Evolutionary conservation across 2,329 filamentous ascomycete genomes (phyloP).

Genomic region (Shiraia bambusicola): DNA sequence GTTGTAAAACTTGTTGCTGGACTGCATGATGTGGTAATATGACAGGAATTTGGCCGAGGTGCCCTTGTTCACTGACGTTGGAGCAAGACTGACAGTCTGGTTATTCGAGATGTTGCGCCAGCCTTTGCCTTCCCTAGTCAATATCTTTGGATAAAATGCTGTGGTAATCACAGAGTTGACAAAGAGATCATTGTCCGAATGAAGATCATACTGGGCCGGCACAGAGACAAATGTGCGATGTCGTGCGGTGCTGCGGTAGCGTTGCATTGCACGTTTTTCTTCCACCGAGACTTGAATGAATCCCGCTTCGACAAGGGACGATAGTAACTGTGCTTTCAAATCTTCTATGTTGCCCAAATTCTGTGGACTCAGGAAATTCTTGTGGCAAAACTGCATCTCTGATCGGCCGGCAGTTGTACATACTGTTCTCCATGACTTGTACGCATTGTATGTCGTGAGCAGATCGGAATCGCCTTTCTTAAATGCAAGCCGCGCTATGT

Average conservation of each 20-base stretch:
- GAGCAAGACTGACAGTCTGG: slow-evolving; percentile 82
- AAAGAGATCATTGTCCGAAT: slow-evolving; percentile 78
- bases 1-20: slow-evolving; percentile 77
- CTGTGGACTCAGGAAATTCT: slow-evolving; percentile 89
- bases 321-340: slow-evolving; percentile 85
- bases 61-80: slow-evolving; percentile 82
- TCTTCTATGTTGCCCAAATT: slow-evolving; percentile 92
- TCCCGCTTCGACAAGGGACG: slow-evolving; percentile 81
- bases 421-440: slow-evolving; percentile 81
- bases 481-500: slow-evolving; percentile 76
- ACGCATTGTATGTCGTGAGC: slow-evolving; percentile 91
- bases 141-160: slow-evolving; percentile 93
- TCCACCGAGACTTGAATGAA: slow-evolving; percentile 74
- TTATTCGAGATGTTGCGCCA: slow-evolving; percentile 93
- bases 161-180: slow-evolving; percentile 82
- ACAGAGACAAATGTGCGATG: slow-evolving; percentile 80
- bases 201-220: slow-evolving; percentile 70
- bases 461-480: slow-evolving; percentile 86
- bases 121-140: slow-evolving; percentile 80
- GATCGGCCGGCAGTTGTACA: slow-evolving; percentile 70
- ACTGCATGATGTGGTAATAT: slow-evolving; percentile 98
- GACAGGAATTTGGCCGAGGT: slow-evolving; percentile 74
- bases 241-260: slow-evolving; percentile 66
- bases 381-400: slow-evolving; percentile 88
- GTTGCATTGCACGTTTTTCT: slow-evolving; percentile 69